Percentiles rank a stretch among this genome's conserved stretches.
Conservation (phyloP, 2,329 filamentous ascomycete species). For the Cytospora piceae region DNA sequence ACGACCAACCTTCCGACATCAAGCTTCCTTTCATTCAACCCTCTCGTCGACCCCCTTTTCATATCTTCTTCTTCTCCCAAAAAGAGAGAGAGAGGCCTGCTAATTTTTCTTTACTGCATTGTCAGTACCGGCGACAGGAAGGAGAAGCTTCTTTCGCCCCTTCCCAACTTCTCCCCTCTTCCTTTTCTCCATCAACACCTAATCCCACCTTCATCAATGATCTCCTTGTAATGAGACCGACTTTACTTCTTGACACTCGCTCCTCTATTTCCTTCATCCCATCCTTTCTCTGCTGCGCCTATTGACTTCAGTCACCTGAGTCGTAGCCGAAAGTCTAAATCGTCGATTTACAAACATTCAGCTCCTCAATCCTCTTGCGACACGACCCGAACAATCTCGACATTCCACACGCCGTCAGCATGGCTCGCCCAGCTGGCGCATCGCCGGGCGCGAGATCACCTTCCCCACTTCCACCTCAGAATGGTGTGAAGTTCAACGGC, state of each 20-base stretch:
- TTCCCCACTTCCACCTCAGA: conserved; percentile 30
- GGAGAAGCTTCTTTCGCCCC: conserved; percentile 17
- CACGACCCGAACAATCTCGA: background rate
- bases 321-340: background rate
- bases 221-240: conserved; percentile 45
- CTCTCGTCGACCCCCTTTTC: conserved; percentile 29
- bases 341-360: conserved; percentile 6
- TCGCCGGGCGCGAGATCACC: conserved; percentile 39
- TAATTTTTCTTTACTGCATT: conserved; percentile 12
- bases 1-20: background rate
- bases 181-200: conserved; percentile 33
- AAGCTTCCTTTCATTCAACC: background rate
- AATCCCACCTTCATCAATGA: conserved; percentile 32
- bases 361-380: conserved; percentile 17
- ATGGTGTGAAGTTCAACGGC: conserved; percentile 32
- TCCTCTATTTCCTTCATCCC: conserved; percentile 33
- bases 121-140: conserved; percentile 25
- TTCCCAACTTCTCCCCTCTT: conserved; percentile 31
- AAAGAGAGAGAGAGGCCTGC: conserved; percentile 5
- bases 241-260: conserved; percentile 49
- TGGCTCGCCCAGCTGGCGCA: conserved; percentile 46
- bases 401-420: conserved; percentile 34
- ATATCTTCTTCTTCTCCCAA: conserved; percentile 23
- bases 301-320: conserved; percentile 13
- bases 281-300: background rate